These are phyloP conservation scores for Nemania serpens DNA, from an alignment of 2,329 filamentous ascomycete species.

Conservation along the genomic window DNA sequence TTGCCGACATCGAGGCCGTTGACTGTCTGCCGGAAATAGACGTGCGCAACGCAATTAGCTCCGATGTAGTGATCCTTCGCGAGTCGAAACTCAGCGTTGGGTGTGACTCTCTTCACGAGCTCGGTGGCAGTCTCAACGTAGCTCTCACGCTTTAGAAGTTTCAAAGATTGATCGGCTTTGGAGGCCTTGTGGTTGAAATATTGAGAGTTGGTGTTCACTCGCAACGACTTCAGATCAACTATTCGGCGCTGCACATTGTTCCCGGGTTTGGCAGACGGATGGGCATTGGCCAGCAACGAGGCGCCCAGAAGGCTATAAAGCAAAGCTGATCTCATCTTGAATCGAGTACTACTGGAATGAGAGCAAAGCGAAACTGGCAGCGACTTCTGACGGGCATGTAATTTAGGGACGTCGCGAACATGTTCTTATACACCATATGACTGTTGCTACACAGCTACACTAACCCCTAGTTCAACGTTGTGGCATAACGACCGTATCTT, in stretches of 20 bases:
- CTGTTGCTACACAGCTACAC: background rate
- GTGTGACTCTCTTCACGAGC: constrained; percentile 46
- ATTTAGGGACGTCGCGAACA: background rate
- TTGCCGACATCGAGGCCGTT: constrained; percentile 65
- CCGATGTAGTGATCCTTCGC: constrained; percentile 59
- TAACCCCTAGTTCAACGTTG: background rate
- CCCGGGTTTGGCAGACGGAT: constrained; percentile 8
- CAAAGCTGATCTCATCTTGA: constrained; percentile 23
- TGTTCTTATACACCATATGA: constrained; percentile 17
- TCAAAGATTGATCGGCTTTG: constrained; percentile 32
- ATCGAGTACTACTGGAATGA: background rate
- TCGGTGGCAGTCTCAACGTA: constrained; percentile 52
- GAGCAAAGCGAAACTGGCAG: background rate
- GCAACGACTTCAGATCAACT: constrained; percentile 35
- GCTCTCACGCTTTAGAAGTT: constrained; percentile 39
- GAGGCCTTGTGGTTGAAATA: constrained; percentile 40
- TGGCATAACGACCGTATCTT: background rate
- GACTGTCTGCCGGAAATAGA: constrained; percentile 63
- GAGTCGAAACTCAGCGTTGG: constrained; percentile 53
- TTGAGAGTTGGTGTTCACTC: constrained; percentile 36
- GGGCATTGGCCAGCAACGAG: constrained; percentile 16
- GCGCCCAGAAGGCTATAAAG: constrained; percentile 17
- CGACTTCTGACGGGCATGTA: background rate
- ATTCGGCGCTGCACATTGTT: constrained; percentile 14
- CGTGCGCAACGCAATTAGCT: constrained; percentile 58